These are phyloP conservation scores for Alternaria ethzedia DNA, from an alignment of 2,329 filamentous ascomycete species.

Conservation along the genomic window DNA sequence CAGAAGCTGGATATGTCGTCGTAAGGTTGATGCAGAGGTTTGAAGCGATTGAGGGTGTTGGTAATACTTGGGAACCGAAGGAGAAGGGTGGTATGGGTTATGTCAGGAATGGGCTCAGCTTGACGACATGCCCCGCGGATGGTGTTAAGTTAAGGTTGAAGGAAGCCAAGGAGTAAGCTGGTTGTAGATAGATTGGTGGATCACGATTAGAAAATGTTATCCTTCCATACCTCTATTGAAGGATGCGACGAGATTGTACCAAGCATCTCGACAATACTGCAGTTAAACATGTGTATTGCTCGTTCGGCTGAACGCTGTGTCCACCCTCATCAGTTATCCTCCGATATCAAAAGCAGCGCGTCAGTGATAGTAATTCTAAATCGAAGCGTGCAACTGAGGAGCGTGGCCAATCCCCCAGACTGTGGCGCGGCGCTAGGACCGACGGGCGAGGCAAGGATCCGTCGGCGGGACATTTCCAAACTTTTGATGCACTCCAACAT, in stretches of 20 bases:
- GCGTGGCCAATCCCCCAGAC: background rate
- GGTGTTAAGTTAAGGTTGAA: slow-evolving; percentile 42
- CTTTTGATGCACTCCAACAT: slow-evolving; percentile 19
- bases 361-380: background rate
- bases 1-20: slow-evolving; percentile 37
- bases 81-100: slow-evolving; percentile 34
- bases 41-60: slow-evolving; percentile 32
- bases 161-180: slow-evolving; percentile 28
- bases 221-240: background rate
- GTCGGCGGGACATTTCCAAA: slow-evolving; percentile 20
- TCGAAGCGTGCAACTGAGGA: background rate
- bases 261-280: background rate
- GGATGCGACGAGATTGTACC: background rate
- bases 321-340: background rate
- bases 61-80: slow-evolving; percentile 34
- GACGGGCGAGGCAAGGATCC: slow-evolving; percentile 16
- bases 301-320: background rate
- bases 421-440: background rate
- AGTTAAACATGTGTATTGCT: background rate
- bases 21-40: slow-evolving; percentile 38
- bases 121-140: slow-evolving; percentile 40
- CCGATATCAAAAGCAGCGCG: background rate
- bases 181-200: background rate
- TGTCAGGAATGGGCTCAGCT: slow-evolving; percentile 26
- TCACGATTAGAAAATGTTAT: background rate